Conservation (phyloP, 2,329 filamentous ascomycete genomes). For the Aspergillus ochraceus region DNA sequence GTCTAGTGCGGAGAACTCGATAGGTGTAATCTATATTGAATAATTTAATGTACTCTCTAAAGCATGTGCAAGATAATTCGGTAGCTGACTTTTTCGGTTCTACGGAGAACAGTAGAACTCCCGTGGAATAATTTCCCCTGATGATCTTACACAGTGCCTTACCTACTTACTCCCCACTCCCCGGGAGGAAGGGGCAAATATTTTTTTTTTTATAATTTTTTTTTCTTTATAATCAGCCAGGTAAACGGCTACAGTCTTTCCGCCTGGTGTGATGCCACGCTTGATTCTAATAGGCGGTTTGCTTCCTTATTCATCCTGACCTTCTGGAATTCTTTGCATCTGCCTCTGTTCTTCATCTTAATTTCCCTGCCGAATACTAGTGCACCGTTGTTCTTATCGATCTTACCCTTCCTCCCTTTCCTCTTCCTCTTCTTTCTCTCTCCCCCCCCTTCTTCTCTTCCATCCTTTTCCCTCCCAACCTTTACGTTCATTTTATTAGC, state of each 20-base stretch:
- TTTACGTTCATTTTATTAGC: neutral
- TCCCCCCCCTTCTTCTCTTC: neutral
- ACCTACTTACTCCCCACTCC: no score
- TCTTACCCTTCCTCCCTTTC: neutral
- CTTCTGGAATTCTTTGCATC: neutral
- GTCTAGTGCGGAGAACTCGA: no score
- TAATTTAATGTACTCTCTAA: no score
- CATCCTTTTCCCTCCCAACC: neutral
- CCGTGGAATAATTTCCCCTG: neutral
- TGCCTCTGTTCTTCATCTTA: neutral
- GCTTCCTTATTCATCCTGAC: slow-evolving; percentile 4
- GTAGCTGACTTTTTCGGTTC: no score
- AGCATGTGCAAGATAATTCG: no score
- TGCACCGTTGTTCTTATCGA: neutral
- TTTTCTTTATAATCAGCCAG: neutral
- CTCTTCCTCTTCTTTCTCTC: neutral
- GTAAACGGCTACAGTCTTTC: slow-evolving; percentile 28
- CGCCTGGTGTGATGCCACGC: slow-evolving; percentile 34
- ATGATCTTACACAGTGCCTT: neutral
- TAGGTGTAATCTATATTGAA: no score
- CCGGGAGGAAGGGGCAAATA: neutral
- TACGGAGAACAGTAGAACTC: no score
- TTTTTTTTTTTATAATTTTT: no score
- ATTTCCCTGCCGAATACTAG: neutral
- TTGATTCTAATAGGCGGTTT: slow-evolving; percentile 12